Conservation (phyloP, 1,284 basidiomycete genomes). For the Trametes versicolor region DNA sequence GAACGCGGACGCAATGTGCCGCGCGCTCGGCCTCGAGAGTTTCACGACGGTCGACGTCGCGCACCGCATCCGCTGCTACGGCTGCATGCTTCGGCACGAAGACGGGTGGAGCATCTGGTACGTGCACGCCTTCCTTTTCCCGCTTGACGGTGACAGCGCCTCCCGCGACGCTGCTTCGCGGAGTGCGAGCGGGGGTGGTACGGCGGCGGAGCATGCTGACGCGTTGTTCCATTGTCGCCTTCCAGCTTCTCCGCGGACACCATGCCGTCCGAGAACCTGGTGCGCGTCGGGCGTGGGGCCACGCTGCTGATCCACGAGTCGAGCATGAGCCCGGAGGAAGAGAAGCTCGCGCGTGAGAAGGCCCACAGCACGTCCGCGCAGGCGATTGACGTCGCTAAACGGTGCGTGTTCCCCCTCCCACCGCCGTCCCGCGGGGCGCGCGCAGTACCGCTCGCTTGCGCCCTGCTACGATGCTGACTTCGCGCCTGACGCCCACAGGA, state of each 20-base stretch:
- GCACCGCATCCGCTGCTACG: conserved; percentile 82
- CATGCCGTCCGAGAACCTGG: conserved; percentile 76
- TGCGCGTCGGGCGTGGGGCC: conserved; percentile 71
- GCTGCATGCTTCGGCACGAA: conserved; percentile 70
- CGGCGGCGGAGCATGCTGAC: conserved; percentile 4
- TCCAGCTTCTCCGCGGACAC: conserved; percentile 89
- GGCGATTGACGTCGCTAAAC: conserved; percentile 80
- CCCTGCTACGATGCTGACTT: background rate
- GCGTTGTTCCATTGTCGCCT: conserved; percentile 21
- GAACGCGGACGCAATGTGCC: conserved; percentile 55
- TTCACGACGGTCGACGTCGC: conserved; percentile 75
- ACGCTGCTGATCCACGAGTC: conserved; percentile 95
- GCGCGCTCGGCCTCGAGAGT: conserved; percentile 59
- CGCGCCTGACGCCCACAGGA: conserved; percentile 56
- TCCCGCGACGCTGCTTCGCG: conserved; percentile 23
- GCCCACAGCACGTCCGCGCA: conserved; percentile 92
- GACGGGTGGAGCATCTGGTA: conserved; percentile 88
- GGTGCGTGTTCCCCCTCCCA: conserved; percentile 52
- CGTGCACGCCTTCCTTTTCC: conserved; percentile 42
- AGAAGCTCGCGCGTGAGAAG: conserved; percentile 78
- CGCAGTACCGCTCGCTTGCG: background rate
- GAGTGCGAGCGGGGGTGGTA: conserved; percentile 14
- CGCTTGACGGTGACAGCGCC: background rate
- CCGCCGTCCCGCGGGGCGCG: background rate
- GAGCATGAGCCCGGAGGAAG: conserved; percentile 84